phyloP scores from a whole-genome alignment of 169 alveolate genomes.

The Theileria luwenshuni region DNA sequence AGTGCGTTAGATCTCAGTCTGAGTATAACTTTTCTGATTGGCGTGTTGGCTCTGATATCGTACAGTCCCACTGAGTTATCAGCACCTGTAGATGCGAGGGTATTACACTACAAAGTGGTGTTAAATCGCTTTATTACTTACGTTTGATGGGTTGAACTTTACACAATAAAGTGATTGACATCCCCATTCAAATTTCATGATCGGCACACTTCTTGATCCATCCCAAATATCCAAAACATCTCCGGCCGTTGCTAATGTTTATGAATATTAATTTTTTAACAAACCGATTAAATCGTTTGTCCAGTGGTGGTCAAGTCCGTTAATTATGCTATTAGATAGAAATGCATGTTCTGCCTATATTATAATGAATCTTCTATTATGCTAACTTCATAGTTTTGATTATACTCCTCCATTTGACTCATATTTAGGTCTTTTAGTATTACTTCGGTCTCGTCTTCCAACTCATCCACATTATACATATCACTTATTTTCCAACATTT shows the following conservation, averaged over 20 bases:
- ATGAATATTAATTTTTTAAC: conserved; percentile 25
- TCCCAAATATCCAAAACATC: conserved; percentile 79
- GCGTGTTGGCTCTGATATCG: conserved; percentile 89
- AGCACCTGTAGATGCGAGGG: conserved; percentile 88
- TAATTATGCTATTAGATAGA: conserved; percentile 64
- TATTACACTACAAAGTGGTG: conserved; percentile 39
- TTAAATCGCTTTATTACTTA: conserved; percentile 6
- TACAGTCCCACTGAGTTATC: conserved; percentile 85
- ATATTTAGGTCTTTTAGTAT: background rate
- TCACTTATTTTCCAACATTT: conserved; percentile 73
- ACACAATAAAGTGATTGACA: conserved; percentile 82
- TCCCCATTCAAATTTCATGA: conserved; percentile 75
- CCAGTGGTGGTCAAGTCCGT: conserved; percentile 88
- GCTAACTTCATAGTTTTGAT: background rate
- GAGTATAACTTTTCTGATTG: conserved; percentile 85
- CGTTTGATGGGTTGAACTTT: conserved; percentile 91
- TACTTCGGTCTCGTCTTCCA: conserved; percentile 39
- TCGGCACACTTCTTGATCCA: conserved; percentile 69
- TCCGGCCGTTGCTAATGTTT: conserved; percentile 88
- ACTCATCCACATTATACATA: conserved; percentile 59
- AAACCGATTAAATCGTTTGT: conserved; percentile 48
- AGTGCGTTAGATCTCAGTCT: conserved; percentile 90
- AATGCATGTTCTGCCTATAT: conserved; percentile 38
- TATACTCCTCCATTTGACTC: conserved; percentile 9
- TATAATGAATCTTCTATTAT: background rate